Evolutionary conservation across 257 asterid species (phyloP), one percentile per base, ranked within the genome.

Genomic region (Primulina eburnea): DNA sequence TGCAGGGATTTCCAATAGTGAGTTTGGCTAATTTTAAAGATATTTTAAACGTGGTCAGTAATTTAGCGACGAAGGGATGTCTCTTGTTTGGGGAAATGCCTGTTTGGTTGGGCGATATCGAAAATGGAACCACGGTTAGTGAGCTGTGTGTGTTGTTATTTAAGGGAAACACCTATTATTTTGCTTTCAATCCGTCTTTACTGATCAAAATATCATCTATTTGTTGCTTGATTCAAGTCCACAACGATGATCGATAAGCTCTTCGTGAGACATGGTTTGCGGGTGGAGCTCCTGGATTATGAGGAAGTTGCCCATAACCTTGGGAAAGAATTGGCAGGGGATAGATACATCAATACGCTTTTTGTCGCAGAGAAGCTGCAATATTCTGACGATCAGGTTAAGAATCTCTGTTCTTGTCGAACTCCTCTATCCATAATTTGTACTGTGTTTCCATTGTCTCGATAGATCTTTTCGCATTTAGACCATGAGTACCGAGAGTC

Each of bases 381-480:
- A 55, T 83, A 69, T 80, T 92, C 96, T 67, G 97, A 92, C 79
- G 96, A 85, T 79, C 96, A 92, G 96, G 96, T 92, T 37, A 63
- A 32, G 40, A 71, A 33, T 2, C 33, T 14, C 28, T 14, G 30
- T 62, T 30, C 38, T 1, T 56, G n/a, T 68, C 16, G 21, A 26
- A 16, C 24, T 47, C 47, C 8, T 14, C 10, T 20, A 12, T 12
- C 17, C 12, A 29, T 47, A 6, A 24, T 70, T 60, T 38, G 17
- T 26, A 47, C 6, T 21, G 4, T n/a, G 18, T 8, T 67, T 18
- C 6, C 34, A 9, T 8, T 55, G 17, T 59, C 20, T 37, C 16
- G 12, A 4, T 3, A 32, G 20, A 18, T 57, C 38, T 20, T 18
- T 14, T 30, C 65, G 0, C 5, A 0, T 40, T 20, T 64, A 21